Conservation (phyloP, 2,329 filamentous ascomycete genomes). For the Fusarium citri region DNA sequence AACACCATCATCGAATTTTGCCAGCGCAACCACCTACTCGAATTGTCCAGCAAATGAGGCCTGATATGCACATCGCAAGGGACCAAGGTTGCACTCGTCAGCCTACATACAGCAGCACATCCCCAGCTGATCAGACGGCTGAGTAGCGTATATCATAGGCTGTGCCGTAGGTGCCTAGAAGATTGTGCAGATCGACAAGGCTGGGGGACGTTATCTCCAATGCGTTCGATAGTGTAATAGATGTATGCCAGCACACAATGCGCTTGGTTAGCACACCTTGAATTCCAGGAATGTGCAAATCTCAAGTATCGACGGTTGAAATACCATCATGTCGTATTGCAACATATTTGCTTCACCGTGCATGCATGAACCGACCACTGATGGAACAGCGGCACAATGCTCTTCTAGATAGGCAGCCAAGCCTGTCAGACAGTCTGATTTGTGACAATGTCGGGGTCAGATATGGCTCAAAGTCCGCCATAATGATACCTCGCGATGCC, state of each 20-base stretch:
- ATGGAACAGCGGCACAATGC: not conserved
- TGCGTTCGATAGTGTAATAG: conserved; percentile 19
- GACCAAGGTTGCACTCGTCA: conserved; percentile 37
- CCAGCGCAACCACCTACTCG: conserved; percentile 31
- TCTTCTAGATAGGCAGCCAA: conserved; percentile 5
- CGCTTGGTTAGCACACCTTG: not conserved
- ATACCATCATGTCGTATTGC: conserved; percentile 13
- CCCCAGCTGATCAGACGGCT: conserved; percentile 36
- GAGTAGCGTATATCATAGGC: conserved; percentile 19
- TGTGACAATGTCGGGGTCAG: conserved; percentile 17
- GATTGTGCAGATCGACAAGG: conserved; percentile 37
- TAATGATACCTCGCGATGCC: conserved; percentile 4
- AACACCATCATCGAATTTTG: conserved; percentile 34
- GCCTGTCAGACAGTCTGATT: conserved; percentile 22
- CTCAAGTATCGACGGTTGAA: conserved; percentile 5
- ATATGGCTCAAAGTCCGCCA: conserved; percentile 25
- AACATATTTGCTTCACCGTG: not conserved
- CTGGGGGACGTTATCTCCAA: conserved; percentile 24
- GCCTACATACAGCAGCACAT: conserved; percentile 34
- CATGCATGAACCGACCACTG: conserved; percentile 16
- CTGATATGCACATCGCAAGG: not conserved
- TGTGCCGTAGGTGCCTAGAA: conserved; percentile 33
- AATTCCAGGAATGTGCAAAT: conserved; percentile 26
- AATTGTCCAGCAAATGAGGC: conserved; percentile 21
- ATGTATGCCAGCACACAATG: conserved; percentile 21